These are phyloP conservation scores for Ascodesmis nigricans DNA, from an alignment of 495 filamentous ascomycete species.

Conservation along the genomic window DNA sequence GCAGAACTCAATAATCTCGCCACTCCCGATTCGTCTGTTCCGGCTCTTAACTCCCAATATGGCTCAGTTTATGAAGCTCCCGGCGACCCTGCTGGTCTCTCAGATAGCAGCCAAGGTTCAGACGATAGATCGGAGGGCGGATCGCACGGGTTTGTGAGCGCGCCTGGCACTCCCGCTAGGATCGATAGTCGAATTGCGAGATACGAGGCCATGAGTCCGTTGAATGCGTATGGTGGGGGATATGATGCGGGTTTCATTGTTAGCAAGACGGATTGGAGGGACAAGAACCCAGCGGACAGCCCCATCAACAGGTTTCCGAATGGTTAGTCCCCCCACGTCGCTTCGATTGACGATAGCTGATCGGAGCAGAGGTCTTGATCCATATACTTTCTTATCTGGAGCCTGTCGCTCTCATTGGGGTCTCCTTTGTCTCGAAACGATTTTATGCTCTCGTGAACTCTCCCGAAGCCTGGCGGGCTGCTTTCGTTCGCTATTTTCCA, in stretches of 20 bases:
- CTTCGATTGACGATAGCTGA: slow-evolving; percentile 1
- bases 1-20: slow-evolving; percentile 7
- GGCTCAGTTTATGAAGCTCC: slow-evolving; percentile 4
- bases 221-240: slow-evolving; percentile 5
- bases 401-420: slow-evolving; percentile 10
- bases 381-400: slow-evolving; percentile 20
- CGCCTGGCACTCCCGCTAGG: slow-evolving; percentile 1
- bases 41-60: slow-evolving; percentile 10
- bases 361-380: slow-evolving; percentile 13
- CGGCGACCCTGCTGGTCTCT: slow-evolving; percentile 3
- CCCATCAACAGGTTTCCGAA: slow-evolving; percentile 19
- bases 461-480: slow-evolving; percentile 18
- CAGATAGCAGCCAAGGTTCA: slow-evolving; percentile 3
- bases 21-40: neutral
- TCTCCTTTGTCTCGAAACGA: slow-evolving; percentile 16
- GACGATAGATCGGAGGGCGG: slow-evolving; percentile 1
- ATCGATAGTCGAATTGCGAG: slow-evolving; percentile 9
- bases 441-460: slow-evolving; percentile 18
- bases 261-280: slow-evolving; percentile 18
- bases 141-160: neutral
- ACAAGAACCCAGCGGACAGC: slow-evolving; percentile 11
- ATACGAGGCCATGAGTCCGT: slow-evolving; percentile 17
- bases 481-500: slow-evolving; percentile 21
- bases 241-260: slow-evolving; percentile 11
- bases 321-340: slow-evolving; percentile 4